Evolutionary conservation across 2,329 filamentous ascomycete species (phyloP), one percentile per base, ranked within the genome.

Genomic region (Cercospora sp.): DNA sequence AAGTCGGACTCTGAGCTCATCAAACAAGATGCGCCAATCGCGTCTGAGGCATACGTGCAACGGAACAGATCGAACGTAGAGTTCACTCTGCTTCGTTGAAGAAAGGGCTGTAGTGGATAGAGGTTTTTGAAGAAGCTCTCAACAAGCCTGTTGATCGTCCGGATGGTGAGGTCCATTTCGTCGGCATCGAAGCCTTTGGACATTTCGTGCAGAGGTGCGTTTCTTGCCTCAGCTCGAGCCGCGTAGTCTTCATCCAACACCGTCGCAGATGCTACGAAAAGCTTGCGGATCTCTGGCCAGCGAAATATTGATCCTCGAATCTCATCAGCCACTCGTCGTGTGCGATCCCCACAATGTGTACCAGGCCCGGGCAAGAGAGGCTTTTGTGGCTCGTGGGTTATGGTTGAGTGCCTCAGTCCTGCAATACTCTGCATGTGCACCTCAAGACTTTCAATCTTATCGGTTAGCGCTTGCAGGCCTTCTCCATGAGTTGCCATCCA

Each of bases 61-160:
- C 58, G 28, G 58, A 60, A 60, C 20, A 23, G 12, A 20, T 60
- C 58, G 7, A 60, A 33, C 30, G n/a, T 18, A 13, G 42, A 60
- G 58, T 2, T 36, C 58, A 60, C 20, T 30, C 30, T 61, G 10
- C 45, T 66, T n/a, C 45, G 45, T 16, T 66, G 18, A 6, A 62
- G 58, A 23, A 62, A 66, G 5, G 64, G 40, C 18, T 66, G 64
- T 23, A 42, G 13, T 5, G 48, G 40, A 55, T 57, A 45, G 2
- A 66, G 23, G 1, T 57, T 40, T 45, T 18, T 26, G 26, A 65
- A 45, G 33, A 51, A 61, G 8, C 40, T 31, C 18, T 61, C 36
- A 12, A 58, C 18, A 26, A 65, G 57, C 18, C n/a, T 40, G 31
- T 53, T 61, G 23, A 65, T 61, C 10, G 57, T 53, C n/a, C 57